A percentile compares a stretch with the other conserved stretches of the same genome.
Evolutionary conservation across 768 basidiomycete genomes (phyloP).

Genomic region (Lactifluus hygrophoroides): DNA sequence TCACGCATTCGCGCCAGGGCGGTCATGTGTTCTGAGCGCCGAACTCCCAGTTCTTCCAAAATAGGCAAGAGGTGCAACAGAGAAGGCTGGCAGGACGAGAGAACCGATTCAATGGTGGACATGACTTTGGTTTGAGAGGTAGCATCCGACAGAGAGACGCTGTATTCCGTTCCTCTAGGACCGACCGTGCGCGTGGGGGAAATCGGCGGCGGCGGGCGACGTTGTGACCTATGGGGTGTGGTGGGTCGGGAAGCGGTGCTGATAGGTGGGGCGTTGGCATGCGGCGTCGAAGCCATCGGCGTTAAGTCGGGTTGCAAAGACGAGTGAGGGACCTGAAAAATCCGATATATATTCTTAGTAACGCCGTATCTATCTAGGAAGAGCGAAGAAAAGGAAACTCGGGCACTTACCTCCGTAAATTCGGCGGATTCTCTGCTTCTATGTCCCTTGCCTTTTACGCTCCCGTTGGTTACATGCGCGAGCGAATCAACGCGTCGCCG

Average conservation of each 20-base stretch:
- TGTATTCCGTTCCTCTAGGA: slow-evolving; percentile 12
- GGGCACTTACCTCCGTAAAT: slow-evolving; percentile 24
- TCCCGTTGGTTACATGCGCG: neutral
- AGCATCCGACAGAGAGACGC: slow-evolving; percentile 8
- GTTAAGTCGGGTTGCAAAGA: slow-evolving; percentile 5
- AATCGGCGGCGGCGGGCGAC: neutral
- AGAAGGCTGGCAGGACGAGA: slow-evolving; percentile 57
- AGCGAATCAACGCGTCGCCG: slow-evolving; percentile 13
- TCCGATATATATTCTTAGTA: neutral
- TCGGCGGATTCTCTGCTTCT: slow-evolving; percentile 22
- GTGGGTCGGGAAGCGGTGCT: slow-evolving; percentile 7
- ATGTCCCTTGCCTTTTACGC: slow-evolving; percentile 18
- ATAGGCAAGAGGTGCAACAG: slow-evolving; percentile 53
- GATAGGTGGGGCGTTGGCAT: neutral
- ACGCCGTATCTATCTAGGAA: neutral
- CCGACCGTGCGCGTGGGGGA: slow-evolving; percentile 6
- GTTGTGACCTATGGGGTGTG: slow-evolving; percentile 12
- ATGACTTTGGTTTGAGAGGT: slow-evolving; percentile 28
- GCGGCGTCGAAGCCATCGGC: slow-evolving; percentile 11
- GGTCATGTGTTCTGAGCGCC: slow-evolving; percentile 48
- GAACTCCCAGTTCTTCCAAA: slow-evolving; percentile 50
- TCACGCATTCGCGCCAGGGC: slow-evolving; percentile 55
- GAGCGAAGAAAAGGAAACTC: neutral
- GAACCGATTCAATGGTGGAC: slow-evolving; percentile 41
- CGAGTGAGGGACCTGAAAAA: slow-evolving; percentile 1